phyloP scores from a whole-genome alignment of 371 early-diverging fungal species.

The Cokeromyces recurvatus region DNA sequence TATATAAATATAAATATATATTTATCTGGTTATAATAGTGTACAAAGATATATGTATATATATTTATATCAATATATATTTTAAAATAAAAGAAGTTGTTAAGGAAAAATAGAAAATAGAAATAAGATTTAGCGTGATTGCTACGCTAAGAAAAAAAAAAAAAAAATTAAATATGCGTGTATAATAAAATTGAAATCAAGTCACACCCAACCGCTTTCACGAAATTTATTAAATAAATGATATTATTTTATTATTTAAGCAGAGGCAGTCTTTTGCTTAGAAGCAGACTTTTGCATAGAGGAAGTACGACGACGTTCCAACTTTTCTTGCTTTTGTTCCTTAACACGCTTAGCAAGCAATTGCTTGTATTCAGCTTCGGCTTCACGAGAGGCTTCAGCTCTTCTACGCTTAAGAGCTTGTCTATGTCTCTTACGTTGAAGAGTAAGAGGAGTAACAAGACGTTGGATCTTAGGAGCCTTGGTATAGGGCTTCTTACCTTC shows the following conservation, averaged over 20 bases:
- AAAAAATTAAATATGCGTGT: too few relatives aligned
- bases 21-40: too few relatives aligned
- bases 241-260: slow-evolving; percentile 38
- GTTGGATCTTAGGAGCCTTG: slow-evolving; percentile 97
- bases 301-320: slow-evolving; percentile 64
- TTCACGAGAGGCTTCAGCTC: slow-evolving; percentile 75
- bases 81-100: too few relatives aligned
- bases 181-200: too few relatives aligned
- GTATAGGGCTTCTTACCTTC: slow-evolving; percentile 86
- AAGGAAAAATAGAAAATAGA: too few relatives aligned
- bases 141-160: too few relatives aligned
- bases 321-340: slow-evolving; percentile 83
- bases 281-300: slow-evolving; percentile 57
- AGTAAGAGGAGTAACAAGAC: slow-evolving; percentile 94
- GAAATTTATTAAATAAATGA: too few relatives aligned
- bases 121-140: too few relatives aligned
- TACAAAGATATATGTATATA: too few relatives aligned
- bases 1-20: too few relatives aligned
- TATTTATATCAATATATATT: too few relatives aligned
- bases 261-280: slow-evolving; percentile 55
- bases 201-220: too few relatives aligned
- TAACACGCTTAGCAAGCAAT: slow-evolving; percentile 88
- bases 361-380: slow-evolving; percentile 92
- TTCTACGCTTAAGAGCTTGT: slow-evolving; percentile 81
- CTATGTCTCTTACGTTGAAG: slow-evolving; percentile 93